Evolutionary conservation across 371 early-diverging fungal genomes (phyloP).

Genomic region (Dinochytrium kinnereticum): DNA sequence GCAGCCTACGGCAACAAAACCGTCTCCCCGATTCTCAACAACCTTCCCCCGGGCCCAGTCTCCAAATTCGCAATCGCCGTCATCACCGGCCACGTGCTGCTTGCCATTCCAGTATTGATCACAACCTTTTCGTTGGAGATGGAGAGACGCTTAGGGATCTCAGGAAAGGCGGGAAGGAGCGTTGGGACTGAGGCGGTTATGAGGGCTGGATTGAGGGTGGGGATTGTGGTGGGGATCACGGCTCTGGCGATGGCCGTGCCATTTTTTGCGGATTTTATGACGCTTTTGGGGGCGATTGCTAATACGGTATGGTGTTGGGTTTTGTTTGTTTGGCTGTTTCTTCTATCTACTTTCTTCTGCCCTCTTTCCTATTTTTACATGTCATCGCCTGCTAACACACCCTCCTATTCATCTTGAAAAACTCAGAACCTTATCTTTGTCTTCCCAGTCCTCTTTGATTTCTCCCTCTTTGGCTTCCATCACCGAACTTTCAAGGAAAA

Average conservation of each 20-base stretch:
- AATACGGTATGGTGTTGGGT: conserved; percentile 53
- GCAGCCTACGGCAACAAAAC: conserved; percentile 76
- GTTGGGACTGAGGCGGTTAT: neutral
- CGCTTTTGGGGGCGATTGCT: conserved; percentile 79
- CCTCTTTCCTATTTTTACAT: too few species aligned
- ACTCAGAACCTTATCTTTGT: conserved; percentile 74
- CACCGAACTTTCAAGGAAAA: conserved; percentile 64
- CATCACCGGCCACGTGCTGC: conserved; percentile 80
- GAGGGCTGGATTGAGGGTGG: conserved; percentile 56
- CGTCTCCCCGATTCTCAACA: conserved; percentile 74
- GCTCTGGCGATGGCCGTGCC: conserved; percentile 74
- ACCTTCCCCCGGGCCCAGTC: conserved; percentile 68
- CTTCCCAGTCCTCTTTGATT: conserved; percentile 81
- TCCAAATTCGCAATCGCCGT: conserved; percentile 70
- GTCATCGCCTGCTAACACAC: too few species aligned
- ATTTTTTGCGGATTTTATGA: conserved; percentile 81
- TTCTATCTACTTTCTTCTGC: conserved; percentile 72
- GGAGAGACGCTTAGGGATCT: conserved; percentile 37
- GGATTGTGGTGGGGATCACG: conserved; percentile 61
- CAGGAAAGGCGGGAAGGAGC: conserved; percentile 6
- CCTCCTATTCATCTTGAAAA: conserved; percentile 59
- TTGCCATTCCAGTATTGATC: conserved; percentile 82
- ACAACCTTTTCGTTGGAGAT: conserved; percentile 73
- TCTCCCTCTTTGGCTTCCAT: conserved; percentile 72
- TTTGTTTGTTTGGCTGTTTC: conserved; percentile 64